Evolutionary conservation across 2,329 filamentous ascomycete species (phyloP).

Genomic region (Epichloe scottii): DNA sequence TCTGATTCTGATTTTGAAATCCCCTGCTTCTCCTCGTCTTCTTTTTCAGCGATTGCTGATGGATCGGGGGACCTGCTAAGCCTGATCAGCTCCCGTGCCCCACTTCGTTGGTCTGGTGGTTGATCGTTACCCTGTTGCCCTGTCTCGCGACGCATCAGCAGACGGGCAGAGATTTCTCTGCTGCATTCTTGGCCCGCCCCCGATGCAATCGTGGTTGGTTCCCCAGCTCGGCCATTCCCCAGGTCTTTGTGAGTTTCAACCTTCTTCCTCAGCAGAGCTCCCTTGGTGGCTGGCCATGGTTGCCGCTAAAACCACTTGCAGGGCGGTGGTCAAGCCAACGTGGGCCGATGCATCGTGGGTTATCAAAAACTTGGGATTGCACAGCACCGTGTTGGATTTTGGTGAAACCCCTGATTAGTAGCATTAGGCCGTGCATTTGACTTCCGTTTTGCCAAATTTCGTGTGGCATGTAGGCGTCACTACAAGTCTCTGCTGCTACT

Average conservation of each 20-base stretch:
- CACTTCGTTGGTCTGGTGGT: slow-evolving; percentile 2
- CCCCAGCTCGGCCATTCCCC: background rate
- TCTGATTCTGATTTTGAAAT: no score
- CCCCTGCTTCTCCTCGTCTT: slow-evolving; percentile 6
- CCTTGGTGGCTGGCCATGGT: background rate
- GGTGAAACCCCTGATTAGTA: no score
- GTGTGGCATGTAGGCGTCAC: no score
- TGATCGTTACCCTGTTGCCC: slow-evolving; percentile 4
- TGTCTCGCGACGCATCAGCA: slow-evolving; percentile 10
- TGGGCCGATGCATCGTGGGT: background rate
- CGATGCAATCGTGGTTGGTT: background rate
- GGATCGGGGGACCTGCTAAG: slow-evolving; percentile 5
- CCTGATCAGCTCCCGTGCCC: slow-evolving; percentile 5
- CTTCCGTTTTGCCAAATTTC: no score
- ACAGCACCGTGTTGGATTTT: no score
- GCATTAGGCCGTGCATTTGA: no score
- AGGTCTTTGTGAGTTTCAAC: background rate
- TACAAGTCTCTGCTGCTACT: no score
- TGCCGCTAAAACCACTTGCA: background rate
- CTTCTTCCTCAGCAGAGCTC: background rate
- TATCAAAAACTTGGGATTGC: no score
- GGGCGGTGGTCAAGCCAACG: background rate
- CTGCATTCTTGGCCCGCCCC: slow-evolving; percentile 1
- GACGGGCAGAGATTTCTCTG: slow-evolving; percentile 11
- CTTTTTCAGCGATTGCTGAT: slow-evolving; percentile 2